Evolutionary conservation across 768 basidiomycete species (phyloP).

Genomic region (Mrakia frigida): DNA sequence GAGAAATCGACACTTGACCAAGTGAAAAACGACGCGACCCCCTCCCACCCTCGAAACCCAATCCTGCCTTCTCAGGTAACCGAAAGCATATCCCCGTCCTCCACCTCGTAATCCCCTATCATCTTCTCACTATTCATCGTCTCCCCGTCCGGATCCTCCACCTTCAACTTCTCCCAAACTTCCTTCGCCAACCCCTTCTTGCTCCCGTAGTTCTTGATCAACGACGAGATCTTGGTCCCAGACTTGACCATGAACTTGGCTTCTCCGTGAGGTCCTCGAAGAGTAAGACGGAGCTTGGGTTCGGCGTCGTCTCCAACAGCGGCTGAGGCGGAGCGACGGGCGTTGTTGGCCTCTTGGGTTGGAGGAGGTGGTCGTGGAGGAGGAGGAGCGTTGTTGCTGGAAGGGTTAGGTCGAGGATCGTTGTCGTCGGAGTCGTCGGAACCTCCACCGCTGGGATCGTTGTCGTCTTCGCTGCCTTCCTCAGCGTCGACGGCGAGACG

Average conservation of each 20-base stretch:
- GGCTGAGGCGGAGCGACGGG: background rate
- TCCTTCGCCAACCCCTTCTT: background rate
- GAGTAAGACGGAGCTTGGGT: background rate
- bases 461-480: background rate
- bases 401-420: background rate
- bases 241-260: background rate
- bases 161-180: background rate
- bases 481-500: background rate
- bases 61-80: background rate
- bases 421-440: background rate
- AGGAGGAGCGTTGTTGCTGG: background rate
- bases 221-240: background rate
- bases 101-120: background rate
- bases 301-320: background rate
- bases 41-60: background rate
- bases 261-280: conserved; percentile 16
- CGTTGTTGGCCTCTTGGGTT: background rate
- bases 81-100: background rate
- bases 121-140: background rate
- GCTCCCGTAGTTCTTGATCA: conserved; percentile 3
- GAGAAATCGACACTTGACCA: too few relatives aligned
- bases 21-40: background rate
- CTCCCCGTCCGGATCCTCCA: conserved; percentile 5
- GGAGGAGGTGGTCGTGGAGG: background rate
- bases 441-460: background rate